Base-by-base conservation (phyloP, 345 rosid genomes). In the Salix purpurea region DNA sequence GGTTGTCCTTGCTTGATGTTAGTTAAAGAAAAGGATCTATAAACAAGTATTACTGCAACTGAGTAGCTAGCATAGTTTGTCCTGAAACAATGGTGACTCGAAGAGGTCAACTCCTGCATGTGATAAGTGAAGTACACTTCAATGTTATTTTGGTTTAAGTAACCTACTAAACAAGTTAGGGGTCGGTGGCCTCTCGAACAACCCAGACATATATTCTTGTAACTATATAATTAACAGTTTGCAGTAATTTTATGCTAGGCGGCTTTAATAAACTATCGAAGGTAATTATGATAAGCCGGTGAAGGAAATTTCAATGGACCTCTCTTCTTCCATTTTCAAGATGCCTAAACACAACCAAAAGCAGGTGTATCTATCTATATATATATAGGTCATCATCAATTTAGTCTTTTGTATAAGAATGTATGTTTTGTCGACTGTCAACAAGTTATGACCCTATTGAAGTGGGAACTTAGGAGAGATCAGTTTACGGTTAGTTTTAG, bases 41-140 rank as follows among this genome's bases (percentile, higher is more conserved):
- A 39, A 67, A 67, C 23, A 23, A 58, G 23, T 58, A 58, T n/a
- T n/a, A 58, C 64, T 23, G 64, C 64, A 23, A 58, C 26, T 12
- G 14, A 58, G 64, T 23, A 4, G n/a, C 46, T 58, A 4, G 18
- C 37, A 9, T 37, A 75, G 67, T 54, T 50, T 56, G 69, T 70
- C 62, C 26, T 62, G 21, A 74, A 78, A 75, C 79, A 79, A 71
- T 76, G 56, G 78, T 54, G 56, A 66, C 82, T 73, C 24, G 60
- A 70, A 52, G 39, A 71, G 85, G 90, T 87, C 90, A 85, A 85
- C 90, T 83, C 72, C 80, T 75, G 77, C 88, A 87, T 81, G 88
- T 87, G 87, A 83, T 10, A 72, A 68, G 78, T 73, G 77, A 76
- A 76, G 79, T 77, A 64, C 76, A 56, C 58, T 72, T 24, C 36